These are phyloP conservation scores for Podosphaera leucotricha DNA, from an alignment of 2,329 filamentous ascomycete genomes.

Conservation along the genomic window DNA sequence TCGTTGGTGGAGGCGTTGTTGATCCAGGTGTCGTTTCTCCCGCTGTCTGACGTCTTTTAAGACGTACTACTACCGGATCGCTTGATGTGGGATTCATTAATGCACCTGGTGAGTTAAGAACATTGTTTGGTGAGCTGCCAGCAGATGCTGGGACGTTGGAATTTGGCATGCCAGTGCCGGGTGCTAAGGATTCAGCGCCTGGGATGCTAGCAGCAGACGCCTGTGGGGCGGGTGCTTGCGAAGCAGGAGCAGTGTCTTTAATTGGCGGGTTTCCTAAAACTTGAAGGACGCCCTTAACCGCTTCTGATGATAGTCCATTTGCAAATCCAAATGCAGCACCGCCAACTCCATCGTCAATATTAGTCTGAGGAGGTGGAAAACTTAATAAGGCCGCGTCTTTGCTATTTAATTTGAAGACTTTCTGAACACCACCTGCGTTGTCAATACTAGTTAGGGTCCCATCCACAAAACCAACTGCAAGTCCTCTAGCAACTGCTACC, in stretches of 20 bases:
- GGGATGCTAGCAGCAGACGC: not conserved
- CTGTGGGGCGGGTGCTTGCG: not conserved
- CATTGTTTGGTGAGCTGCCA: too few relatives aligned
- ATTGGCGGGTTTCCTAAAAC: constrained; percentile 9
- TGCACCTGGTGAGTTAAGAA: not conserved
- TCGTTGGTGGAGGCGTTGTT: too few relatives aligned
- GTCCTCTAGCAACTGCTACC: constrained; percentile 16
- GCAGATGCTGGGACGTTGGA: not conserved
- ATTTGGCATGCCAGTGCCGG: not conserved
- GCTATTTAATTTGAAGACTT: constrained; percentile 1
- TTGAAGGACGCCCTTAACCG: constrained; percentile 14
- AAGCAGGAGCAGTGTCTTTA: not conserved
- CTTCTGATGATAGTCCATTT: constrained; percentile 16
- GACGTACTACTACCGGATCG: not conserved
- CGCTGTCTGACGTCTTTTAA: not conserved
- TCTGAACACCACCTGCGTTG: constrained; percentile 3
- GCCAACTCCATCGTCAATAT: constrained; percentile 17
- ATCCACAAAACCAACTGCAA: constrained; percentile 17
- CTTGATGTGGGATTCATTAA: not conserved
- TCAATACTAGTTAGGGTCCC: constrained; percentile 17
- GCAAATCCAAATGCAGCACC: constrained; percentile 18
- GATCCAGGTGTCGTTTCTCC: not conserved
- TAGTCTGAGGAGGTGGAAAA: constrained; percentile 5
- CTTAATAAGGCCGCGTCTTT: constrained; percentile 8
- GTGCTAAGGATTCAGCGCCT: not conserved